Evolutionary conservation across 257 asterid species (phyloP).

Genomic region (Nicotiana paniculata): DNA sequence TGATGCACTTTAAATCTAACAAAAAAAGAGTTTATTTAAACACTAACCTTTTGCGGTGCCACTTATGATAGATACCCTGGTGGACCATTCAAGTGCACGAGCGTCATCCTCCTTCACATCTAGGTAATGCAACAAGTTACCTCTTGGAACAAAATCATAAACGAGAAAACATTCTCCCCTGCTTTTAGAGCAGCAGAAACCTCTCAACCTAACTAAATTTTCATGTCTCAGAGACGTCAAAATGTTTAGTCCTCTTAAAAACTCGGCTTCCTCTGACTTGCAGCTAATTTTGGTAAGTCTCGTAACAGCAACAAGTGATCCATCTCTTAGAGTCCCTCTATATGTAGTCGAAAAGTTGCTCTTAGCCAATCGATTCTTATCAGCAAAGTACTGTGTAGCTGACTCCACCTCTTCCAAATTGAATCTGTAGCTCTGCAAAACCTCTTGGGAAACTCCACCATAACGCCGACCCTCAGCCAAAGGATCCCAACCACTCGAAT

Average conservation of each 20-base stretch:
- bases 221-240: slow-evolving; percentile 74
- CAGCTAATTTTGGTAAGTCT: slow-evolving; percentile 77
- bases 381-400: slow-evolving; percentile 80
- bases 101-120: slow-evolving; percentile 55
- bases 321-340: slow-evolving; percentile 69
- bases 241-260: slow-evolving; percentile 59
- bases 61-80: slow-evolving; percentile 59
- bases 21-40: background rate
- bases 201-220: slow-evolving; percentile 63
- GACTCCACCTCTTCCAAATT: slow-evolving; percentile 76
- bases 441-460: slow-evolving; percentile 58
- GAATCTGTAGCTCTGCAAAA: slow-evolving; percentile 55
- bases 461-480: slow-evolving; percentile 72
- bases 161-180: slow-evolving; percentile 83
- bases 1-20: background rate
- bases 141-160: slow-evolving; percentile 68
- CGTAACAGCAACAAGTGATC: slow-evolving; percentile 68
- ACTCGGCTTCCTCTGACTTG: slow-evolving; percentile 79
- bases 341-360: slow-evolving; percentile 63
- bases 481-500: slow-evolving; percentile 92
- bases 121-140: slow-evolving; percentile 55
- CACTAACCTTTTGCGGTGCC: slow-evolving; percentile 79
- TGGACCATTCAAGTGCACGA: slow-evolving; percentile 67
- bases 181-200: slow-evolving; percentile 81
- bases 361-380: slow-evolving; percentile 65